phyloP scores from a whole-genome alignment of 2,329 filamentous ascomycete genomes.

The Apiospora sp. region DNA sequence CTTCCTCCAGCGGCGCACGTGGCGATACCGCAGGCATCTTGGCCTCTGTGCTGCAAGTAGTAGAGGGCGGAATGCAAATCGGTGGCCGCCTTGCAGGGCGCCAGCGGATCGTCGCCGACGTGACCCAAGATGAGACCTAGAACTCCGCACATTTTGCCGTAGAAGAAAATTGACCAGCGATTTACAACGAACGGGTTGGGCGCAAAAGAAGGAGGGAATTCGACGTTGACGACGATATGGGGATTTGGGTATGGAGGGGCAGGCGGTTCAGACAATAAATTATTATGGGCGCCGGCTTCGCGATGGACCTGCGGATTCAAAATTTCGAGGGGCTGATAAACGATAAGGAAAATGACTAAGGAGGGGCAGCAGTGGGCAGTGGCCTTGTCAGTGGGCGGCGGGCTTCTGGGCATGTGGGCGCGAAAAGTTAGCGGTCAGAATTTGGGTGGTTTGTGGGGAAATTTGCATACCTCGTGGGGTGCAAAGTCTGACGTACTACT shows the following conservation, averaged over 20 bases:
- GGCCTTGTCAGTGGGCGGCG: not conserved
- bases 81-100: conserved; percentile 50
- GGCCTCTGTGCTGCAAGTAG: conserved; percentile 58
- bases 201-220: not conserved
- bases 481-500: conserved; percentile 8
- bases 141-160: conserved; percentile 56
- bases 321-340: conserved; percentile 17
- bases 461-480: not conserved
- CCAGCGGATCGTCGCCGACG: conserved; percentile 32
- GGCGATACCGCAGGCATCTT: conserved; percentile 64
- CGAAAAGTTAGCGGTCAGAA: conserved; percentile 13
- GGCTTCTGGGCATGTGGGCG: not conserved
- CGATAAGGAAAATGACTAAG: conserved; percentile 21
- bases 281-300: conserved; percentile 16
- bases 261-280: conserved; percentile 6
- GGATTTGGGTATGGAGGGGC: conserved; percentile 1
- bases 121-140: conserved; percentile 63
- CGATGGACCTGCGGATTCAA: not conserved
- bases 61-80: conserved; percentile 66
- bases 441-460: conserved; percentile 18
- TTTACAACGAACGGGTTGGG: not conserved
- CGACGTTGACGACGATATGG: conserved; percentile 4
- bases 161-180: not conserved
- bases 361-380: conserved; percentile 7
- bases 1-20: conserved; percentile 76